phyloP scores from a whole-genome alignment of 192 early-diverging fungal genomes.

The Coemansia sp. region DNA sequence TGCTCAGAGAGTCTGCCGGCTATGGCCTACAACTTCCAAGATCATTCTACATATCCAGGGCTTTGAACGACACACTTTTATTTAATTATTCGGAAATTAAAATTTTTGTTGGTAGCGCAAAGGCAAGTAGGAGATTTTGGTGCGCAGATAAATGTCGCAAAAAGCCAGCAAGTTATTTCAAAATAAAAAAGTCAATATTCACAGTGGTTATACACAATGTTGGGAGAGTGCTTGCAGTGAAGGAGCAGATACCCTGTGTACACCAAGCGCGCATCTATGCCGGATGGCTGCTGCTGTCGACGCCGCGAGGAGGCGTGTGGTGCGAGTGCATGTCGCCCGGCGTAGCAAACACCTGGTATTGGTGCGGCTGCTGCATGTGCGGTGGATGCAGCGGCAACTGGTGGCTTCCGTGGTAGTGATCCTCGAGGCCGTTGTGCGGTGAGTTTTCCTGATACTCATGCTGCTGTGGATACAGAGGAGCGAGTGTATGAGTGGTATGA shows the following conservation, averaged over 20 bases:
- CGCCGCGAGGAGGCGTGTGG: slow-evolving; percentile 11
- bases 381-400: slow-evolving; percentile 10
- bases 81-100: neutral
- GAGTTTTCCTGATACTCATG: slow-evolving; percentile 14
- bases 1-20: slow-evolving; percentile 30
- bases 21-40: slow-evolving; percentile 3
- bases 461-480: slow-evolving; percentile 2
- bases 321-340: slow-evolving; percentile 13
- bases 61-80: slow-evolving; percentile 6
- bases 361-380: slow-evolving; percentile 21
- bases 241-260: neutral
- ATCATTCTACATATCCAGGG: slow-evolving; percentile 27
- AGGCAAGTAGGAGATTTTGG: neutral
- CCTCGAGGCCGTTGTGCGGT: neutral
- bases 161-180: neutral
- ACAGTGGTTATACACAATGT: slow-evolving; percentile 12
- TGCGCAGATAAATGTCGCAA: neutral
- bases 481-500: neutral
- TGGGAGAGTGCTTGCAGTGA: neutral
- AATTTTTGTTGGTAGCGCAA: neutral
- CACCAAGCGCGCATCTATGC: slow-evolving; percentile 11
- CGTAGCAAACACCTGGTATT: slow-evolving; percentile 28
- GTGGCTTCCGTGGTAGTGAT: slow-evolving; percentile 4
- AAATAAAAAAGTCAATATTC: slow-evolving; percentile 19
- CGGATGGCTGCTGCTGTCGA: slow-evolving; percentile 17